These are phyloP conservation scores for Dactylellina drechsleri DNA, from an alignment of 2,329 filamentous ascomycete species.

Conservation along the genomic window DNA sequence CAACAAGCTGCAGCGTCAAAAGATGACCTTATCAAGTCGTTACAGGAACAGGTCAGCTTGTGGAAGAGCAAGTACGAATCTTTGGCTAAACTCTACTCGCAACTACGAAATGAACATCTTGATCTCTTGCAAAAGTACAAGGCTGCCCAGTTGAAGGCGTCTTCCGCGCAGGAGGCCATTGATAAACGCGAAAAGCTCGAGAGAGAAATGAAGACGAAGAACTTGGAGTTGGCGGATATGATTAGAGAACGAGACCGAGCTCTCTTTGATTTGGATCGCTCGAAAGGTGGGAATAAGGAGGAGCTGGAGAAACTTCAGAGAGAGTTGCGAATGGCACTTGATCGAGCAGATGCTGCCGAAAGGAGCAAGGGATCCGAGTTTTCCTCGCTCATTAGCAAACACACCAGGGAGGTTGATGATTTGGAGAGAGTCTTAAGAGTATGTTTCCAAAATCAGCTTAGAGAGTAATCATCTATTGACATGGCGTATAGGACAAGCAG, in stretches of 20 bases:
- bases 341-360: conserved; percentile 90
- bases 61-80: conserved; percentile 98
- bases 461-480: conserved; percentile 46
- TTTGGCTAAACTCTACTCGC: conserved; percentile 94
- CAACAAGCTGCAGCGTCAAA: conserved; percentile 87
- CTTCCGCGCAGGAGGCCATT: conserved; percentile 95
- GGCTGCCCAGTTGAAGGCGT: conserved; percentile 92
- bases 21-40: conserved; percentile 89
- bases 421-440: conserved; percentile 85
- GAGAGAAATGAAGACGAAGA: conserved; percentile 98
- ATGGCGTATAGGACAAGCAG: conserved; percentile 76
- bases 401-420: conserved; percentile 96
- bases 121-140: conserved; percentile 97
- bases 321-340: conserved; percentile 89
- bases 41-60: conserved; percentile 97
- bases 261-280: conserved; percentile 88
- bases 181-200: conserved; percentile 94
- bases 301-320: conserved; percentile 94
- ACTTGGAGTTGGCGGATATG: conserved; percentile 98
- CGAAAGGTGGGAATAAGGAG: conserved; percentile 86
- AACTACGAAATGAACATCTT: conserved; percentile 92
- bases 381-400: conserved; percentile 91
- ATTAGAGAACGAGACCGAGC: conserved; percentile 95
- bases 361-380: conserved; percentile 93
- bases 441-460: conserved; percentile 54